A percentile compares a stretch with the other conserved stretches of the same genome.
Evolutionary conservation across 345 rosid genomes (phyloP).

Genomic region (Salix purpurea): DNA sequence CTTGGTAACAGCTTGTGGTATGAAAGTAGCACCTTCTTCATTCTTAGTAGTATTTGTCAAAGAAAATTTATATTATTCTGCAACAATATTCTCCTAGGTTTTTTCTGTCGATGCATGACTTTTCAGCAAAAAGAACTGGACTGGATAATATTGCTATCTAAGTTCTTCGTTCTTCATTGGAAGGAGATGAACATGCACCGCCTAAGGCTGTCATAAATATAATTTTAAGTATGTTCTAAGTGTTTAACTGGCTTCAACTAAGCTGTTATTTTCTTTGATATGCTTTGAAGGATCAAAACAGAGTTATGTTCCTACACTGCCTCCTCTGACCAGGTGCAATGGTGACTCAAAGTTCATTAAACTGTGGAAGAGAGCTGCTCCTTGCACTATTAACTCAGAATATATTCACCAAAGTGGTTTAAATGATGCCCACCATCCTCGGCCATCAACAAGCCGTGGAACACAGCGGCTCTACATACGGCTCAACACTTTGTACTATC

Average conservation of each 20-base stretch:
- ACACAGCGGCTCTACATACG: constrained; percentile 87
- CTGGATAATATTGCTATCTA: neutral
- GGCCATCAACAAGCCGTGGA: constrained; percentile 86
- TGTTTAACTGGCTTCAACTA: neutral
- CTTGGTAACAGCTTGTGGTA: constrained; percentile 79
- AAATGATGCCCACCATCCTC: constrained; percentile 55
- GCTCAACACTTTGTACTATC: constrained; percentile 76
- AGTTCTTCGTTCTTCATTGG: neutral
- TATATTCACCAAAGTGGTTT: constrained; percentile 22
- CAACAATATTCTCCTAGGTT: too few species aligned
- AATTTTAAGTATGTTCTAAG: neutral
- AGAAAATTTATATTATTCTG: too few species aligned
- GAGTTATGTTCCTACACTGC: constrained; percentile 72
- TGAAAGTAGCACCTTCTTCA: constrained; percentile 1
- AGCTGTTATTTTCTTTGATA: neutral
- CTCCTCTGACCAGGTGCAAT: constrained; percentile 87
- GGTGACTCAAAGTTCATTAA: constrained; percentile 57
- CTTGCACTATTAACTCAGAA: constrained; percentile 41
- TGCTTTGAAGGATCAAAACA: constrained; percentile 59
- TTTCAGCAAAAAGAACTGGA: neutral
- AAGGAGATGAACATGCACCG: neutral
- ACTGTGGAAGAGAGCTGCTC: constrained; percentile 71
- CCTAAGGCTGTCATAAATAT: neutral
- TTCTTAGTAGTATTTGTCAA: too few species aligned
- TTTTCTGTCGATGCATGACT: neutral